A percentile compares a stretch with the other conserved stretches of the same genome.
phyloP scores from a whole-genome alignment of 768 basidiomycete species.

The Leccinum pellstonianum region DNA sequence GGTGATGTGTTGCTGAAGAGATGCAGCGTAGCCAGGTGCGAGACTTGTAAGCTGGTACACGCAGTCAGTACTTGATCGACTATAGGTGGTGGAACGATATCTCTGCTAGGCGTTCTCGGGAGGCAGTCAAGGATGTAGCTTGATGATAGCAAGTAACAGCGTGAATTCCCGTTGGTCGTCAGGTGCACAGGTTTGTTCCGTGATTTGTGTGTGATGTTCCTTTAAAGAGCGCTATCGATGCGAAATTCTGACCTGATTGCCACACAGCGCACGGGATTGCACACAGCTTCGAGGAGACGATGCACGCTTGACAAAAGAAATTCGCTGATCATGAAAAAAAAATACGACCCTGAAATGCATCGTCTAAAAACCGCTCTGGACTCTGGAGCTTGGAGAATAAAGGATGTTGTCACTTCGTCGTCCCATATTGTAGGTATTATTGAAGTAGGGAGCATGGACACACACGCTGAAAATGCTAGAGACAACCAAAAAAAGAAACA shows the following conservation, averaged over 20 bases:
- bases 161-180: neutral
- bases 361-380: too few species aligned
- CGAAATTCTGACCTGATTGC: neutral
- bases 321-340: too few species aligned
- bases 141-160: too few species aligned
- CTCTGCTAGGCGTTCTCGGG: slow-evolving; percentile 43
- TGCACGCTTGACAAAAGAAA: too few species aligned
- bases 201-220: neutral
- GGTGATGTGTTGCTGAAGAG: slow-evolving; percentile 33
- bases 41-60: neutral
- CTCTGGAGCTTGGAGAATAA: too few species aligned
- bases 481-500: too few species aligned
- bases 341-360: too few species aligned
- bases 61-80: neutral
- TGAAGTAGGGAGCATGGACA: too few species aligned
- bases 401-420: too few species aligned
- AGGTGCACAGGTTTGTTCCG: neutral
- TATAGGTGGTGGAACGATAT: slow-evolving; percentile 55
- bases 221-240: neutral
- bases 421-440: too few species aligned
- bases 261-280: neutral
- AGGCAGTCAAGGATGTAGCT: neutral
- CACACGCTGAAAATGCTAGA: too few species aligned
- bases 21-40: slow-evolving; percentile 46
- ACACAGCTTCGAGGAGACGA: neutral